phyloP scores from a whole-genome alignment of 306 rosid species.

The Astragalus membranaceus region DNA sequence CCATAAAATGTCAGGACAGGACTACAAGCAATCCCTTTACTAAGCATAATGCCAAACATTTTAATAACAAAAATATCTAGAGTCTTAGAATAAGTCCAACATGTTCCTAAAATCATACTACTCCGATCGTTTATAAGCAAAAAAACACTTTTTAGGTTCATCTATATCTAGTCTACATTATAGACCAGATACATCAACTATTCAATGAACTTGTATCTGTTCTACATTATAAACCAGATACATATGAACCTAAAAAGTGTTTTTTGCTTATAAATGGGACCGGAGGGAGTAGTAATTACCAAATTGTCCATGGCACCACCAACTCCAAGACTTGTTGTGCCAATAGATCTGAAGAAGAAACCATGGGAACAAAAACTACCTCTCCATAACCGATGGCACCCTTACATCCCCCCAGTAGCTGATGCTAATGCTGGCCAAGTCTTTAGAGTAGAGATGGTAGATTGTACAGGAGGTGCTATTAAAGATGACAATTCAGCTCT shows the following conservation, averaged over 20 bases:
- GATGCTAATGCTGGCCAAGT: constrained; percentile 28
- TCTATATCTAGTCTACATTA: too few species aligned
- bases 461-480: constrained; percentile 73
- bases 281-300: too few species aligned
- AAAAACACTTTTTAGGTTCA: too few species aligned
- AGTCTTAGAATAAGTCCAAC: not conserved
- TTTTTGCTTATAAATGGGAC: too few species aligned
- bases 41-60: constrained; percentile 4
- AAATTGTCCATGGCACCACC: constrained; percentile 56
- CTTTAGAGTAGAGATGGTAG: constrained; percentile 75
- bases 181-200: too few species aligned
- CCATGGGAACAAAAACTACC: constrained; percentile 71
- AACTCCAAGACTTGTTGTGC: constrained; percentile 43
- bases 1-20: too few species aligned
- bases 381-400: constrained; percentile 93
- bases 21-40: too few species aligned
- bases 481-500: constrained; percentile 61
- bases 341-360: constrained; percentile 58
- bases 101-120: not conserved
- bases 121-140: too few species aligned
- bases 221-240: too few species aligned
- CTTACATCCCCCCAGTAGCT: constrained; percentile 39
- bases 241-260: too few species aligned
- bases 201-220: too few species aligned
- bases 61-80: not conserved